Conservation (phyloP, 768 basidiomycete genomes). For the Leucocoprinus sp. region DNA sequence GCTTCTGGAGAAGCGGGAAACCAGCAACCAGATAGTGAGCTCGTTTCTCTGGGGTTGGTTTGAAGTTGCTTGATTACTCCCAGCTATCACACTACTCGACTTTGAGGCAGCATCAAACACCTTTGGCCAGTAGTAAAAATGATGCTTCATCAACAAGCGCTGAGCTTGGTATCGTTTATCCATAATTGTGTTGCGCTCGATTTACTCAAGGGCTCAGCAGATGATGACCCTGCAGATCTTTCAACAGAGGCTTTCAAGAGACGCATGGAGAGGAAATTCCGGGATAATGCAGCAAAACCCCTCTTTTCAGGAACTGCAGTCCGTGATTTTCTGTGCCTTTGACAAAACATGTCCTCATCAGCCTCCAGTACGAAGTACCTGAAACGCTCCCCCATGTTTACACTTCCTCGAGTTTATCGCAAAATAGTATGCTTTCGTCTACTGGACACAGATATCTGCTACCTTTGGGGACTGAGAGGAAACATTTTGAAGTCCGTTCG, state of each 20-base stretch:
- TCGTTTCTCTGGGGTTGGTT: neutral
- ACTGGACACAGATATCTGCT: slow-evolving; percentile 72
- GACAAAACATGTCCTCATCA: neutral
- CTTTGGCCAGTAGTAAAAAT: neutral
- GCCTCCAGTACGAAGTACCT: slow-evolving; percentile 37
- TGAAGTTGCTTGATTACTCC: neutral
- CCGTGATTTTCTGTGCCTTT: neutral
- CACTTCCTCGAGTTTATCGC: slow-evolving; percentile 47
- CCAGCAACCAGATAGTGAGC: slow-evolving; percentile 42
- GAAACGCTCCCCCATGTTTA: slow-evolving; percentile 87
- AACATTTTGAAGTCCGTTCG: slow-evolving; percentile 52
- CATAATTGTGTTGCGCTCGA: neutral
- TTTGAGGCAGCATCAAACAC: neutral
- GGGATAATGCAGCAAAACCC: slow-evolving; percentile 56
- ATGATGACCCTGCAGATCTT: neutral
- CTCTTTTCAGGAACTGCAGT: slow-evolving; percentile 49
- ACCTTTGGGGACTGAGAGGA: slow-evolving; percentile 73
- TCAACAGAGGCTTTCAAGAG: slow-evolving; percentile 35
- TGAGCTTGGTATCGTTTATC: slow-evolving; percentile 3
- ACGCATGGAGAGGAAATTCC: slow-evolving; percentile 54
- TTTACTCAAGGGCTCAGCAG: neutral
- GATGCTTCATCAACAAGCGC: neutral
- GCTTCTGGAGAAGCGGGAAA: slow-evolving; percentile 50
- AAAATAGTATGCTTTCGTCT: slow-evolving; percentile 62
- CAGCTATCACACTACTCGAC: slow-evolving; percentile 8